These are phyloP conservation scores for Vanrija sp. DNA, from an alignment of 1,284 basidiomycete species.

Conservation along the genomic window DNA sequence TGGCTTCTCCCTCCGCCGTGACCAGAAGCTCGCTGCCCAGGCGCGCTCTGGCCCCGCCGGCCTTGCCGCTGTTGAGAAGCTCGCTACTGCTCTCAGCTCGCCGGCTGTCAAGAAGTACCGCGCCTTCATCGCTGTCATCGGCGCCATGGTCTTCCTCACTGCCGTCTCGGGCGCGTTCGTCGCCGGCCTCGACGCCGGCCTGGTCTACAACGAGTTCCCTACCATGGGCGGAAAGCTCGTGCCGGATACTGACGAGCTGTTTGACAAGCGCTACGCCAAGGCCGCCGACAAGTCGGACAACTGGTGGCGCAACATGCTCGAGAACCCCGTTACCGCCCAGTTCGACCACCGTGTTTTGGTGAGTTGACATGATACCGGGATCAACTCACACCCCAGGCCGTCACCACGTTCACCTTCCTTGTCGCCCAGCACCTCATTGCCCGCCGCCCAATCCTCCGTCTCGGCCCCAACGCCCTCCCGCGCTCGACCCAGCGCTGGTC, in stretches of 20 bases:
- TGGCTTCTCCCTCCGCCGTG: slow-evolving; percentile 72
- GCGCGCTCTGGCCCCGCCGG: slow-evolving; percentile 56
- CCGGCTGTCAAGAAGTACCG: slow-evolving; percentile 61
- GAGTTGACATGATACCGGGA: slow-evolving; percentile 36
- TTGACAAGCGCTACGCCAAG: slow-evolving; percentile 70
- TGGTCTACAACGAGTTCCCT: slow-evolving; percentile 97
- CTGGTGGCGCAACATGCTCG: slow-evolving; percentile 91
- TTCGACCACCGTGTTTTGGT: slow-evolving; percentile 92
- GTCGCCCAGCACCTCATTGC: slow-evolving; percentile 62
- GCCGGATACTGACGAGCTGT: slow-evolving; percentile 79
- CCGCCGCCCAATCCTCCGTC: slow-evolving; percentile 55
- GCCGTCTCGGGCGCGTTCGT: slow-evolving; percentile 89
- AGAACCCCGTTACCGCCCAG: slow-evolving; percentile 97
- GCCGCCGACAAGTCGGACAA: slow-evolving; percentile 63
- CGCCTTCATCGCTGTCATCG: slow-evolving; percentile 59
- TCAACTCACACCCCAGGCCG: slow-evolving; percentile 56
- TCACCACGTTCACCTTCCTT: slow-evolving; percentile 72
- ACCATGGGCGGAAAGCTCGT: slow-evolving; percentile 85
- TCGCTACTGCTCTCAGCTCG: slow-evolving; percentile 54
- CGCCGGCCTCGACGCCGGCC: slow-evolving; percentile 92
- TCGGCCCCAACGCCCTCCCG: slow-evolving; percentile 56
- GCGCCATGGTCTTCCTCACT: slow-evolving; percentile 78
- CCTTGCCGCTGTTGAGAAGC: slow-evolving; percentile 21
- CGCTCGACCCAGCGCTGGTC: slow-evolving; percentile 61
- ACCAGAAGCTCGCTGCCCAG: slow-evolving; percentile 57